phyloP scores from a whole-genome alignment of 78 protist genomes.

The Bodo saltans region DNA sequence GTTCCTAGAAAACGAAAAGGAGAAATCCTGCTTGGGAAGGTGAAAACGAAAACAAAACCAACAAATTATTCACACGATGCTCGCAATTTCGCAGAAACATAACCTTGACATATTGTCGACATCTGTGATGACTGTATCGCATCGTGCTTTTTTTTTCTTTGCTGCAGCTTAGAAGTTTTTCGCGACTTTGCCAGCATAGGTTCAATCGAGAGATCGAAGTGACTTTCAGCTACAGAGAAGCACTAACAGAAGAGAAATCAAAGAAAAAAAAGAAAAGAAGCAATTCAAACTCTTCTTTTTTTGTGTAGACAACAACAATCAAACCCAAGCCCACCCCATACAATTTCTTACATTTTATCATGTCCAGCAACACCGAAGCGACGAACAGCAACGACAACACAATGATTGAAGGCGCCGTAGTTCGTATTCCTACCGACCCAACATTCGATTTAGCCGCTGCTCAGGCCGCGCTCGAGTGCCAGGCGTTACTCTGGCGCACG shows the following conservation, averaged over 20 bases:
- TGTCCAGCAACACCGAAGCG: background rate
- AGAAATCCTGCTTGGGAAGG: too few species aligned
- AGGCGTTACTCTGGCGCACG: background rate
- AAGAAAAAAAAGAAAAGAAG: conserved; percentile 5
- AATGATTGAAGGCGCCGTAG: background rate
- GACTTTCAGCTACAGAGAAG: background rate
- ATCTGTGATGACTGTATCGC: background rate
- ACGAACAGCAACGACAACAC: too few species aligned
- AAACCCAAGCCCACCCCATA: background rate
- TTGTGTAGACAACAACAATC: background rate
- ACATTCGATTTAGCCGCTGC: background rate
- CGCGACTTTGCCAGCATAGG: background rate
- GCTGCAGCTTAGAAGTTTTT: background rate
- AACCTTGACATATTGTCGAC: background rate
- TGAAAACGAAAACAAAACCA: background rate
- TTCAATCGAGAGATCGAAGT: background rate
- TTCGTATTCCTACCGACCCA: background rate
- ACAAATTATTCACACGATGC: too few species aligned
- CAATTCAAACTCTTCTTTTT: background rate
- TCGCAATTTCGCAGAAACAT: too few species aligned
- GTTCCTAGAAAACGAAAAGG: too few species aligned
- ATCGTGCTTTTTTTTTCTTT: background rate
- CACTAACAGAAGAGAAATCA: background rate
- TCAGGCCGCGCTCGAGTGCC: background rate
- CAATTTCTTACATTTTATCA: background rate